Evolutionary conservation across 208 protist genomes (phyloP).

Genomic region (Herpetomonas muscarum): DNA sequence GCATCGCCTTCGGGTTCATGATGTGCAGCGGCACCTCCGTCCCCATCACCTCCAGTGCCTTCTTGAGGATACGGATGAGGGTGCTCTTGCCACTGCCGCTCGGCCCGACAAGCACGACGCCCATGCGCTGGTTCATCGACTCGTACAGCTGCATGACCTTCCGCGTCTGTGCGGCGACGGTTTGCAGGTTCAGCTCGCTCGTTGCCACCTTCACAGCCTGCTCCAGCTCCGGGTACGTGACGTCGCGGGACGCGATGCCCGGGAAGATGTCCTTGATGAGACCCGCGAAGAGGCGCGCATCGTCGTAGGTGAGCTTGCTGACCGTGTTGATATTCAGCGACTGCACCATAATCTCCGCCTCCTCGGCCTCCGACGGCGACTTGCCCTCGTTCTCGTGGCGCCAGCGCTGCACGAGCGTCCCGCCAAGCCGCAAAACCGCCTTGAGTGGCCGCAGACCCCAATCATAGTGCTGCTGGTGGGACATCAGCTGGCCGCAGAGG

Average conservation of each 20-base stretch:
- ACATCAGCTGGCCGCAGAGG: constrained; percentile 96
- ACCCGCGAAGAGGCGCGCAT: constrained; percentile 94
- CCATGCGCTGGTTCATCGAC: constrained; percentile 91
- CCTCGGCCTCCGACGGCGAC: constrained; percentile 68
- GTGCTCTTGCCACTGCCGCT: constrained; percentile 93
- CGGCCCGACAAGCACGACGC: constrained; percentile 92
- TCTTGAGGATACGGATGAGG: constrained; percentile 76
- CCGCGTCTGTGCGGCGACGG: constrained; percentile 60
- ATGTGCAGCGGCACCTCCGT: constrained; percentile 73
- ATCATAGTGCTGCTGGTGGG: constrained; percentile 97
- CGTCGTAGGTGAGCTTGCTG: constrained; percentile 96
- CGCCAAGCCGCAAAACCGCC: constrained; percentile 93
- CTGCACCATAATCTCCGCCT: constrained; percentile 91
- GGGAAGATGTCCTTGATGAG: constrained; percentile 92
- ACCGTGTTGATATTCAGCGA: constrained; percentile 97
- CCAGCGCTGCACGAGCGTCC: constrained; percentile 79
- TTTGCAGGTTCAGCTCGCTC: constrained; percentile 59
- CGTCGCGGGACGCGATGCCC: constrained; percentile 47
- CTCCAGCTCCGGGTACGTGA: constrained; percentile 83
- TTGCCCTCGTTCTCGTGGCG: constrained; percentile 58
- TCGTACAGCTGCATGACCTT: constrained; percentile 95
- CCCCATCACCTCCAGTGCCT: constrained; percentile 72
- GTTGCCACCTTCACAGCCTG: constrained; percentile 65
- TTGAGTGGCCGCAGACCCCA: constrained; percentile 97
- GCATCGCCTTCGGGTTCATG: constrained; percentile 94